Conservation (phyloP, 1,284 basidiomycete species). For the Microbotryum intermedium region DNA sequence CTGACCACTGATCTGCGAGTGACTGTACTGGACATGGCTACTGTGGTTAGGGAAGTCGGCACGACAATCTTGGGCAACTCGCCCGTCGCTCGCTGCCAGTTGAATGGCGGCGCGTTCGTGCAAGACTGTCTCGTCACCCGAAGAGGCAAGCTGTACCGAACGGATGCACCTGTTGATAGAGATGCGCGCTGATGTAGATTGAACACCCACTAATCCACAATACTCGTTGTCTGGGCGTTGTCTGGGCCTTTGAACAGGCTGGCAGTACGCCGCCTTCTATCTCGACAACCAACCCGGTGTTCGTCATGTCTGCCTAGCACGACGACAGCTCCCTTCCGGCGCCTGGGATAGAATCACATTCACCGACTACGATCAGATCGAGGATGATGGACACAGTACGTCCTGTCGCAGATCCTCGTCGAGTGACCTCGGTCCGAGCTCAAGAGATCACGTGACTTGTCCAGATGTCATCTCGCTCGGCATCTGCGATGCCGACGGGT, state of each 20-base stretch:
- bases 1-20: too few species aligned
- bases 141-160: constrained; percentile 34
- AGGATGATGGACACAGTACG: constrained; percentile 45
- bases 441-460: background rate
- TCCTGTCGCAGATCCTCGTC: background rate
- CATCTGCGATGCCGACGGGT: constrained; percentile 44
- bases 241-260: constrained; percentile 33
- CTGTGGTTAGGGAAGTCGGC: background rate
- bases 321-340: constrained; percentile 33
- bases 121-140: constrained; percentile 43
- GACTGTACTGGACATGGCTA: too few species aligned
- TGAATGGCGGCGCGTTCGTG: constrained; percentile 47
- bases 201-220: too few species aligned
- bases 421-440: too few species aligned
- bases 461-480: constrained; percentile 41
- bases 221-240: too few species aligned
- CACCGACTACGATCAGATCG: constrained; percentile 43
- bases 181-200: background rate
- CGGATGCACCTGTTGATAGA: background rate
- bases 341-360: constrained; percentile 42
- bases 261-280: constrained; percentile 45
- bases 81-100: constrained; percentile 17
- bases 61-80: background rate
- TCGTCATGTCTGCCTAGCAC: constrained; percentile 39
- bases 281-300: constrained; percentile 32